Evolutionary conservation across 2,329 filamentous ascomycete genomes (phyloP).

Genomic region (Xylariaceae sp.): DNA sequence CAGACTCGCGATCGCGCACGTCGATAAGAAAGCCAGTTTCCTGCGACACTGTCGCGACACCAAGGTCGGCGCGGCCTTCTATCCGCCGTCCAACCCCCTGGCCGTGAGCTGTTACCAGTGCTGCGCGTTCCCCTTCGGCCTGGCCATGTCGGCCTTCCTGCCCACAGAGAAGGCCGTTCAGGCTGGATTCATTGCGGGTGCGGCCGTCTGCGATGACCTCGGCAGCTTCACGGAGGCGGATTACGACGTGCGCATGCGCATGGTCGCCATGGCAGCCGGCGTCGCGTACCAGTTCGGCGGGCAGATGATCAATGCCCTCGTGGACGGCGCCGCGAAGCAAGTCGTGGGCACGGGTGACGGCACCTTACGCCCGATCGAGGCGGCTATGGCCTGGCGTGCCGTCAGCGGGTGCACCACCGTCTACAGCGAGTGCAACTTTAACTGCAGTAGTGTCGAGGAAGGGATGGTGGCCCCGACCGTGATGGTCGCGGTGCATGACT

Average conservation of each 20-base stretch:
- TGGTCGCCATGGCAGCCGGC: slow-evolving; percentile 13
- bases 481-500: slow-evolving; percentile 15
- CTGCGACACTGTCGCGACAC: slow-evolving; percentile 11
- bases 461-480: slow-evolving; percentile 11
- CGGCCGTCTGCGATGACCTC: slow-evolving; percentile 17
- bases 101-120: slow-evolving; percentile 14
- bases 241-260: slow-evolving; percentile 15
- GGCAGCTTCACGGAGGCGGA: slow-evolving; percentile 13
- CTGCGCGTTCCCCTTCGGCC: slow-evolving; percentile 8
- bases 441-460: slow-evolving; percentile 5
- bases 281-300: slow-evolving; percentile 12
- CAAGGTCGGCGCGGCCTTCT: slow-evolving; percentile 13
- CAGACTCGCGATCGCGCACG: slow-evolving; percentile 12
- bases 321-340: slow-evolving; percentile 16
- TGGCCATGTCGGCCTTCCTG: slow-evolving; percentile 16
- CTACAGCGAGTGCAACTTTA: slow-evolving; percentile 16
- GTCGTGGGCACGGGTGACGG: slow-evolving; percentile 4
- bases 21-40: slow-evolving; percentile 19
- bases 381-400: slow-evolving; percentile 16
- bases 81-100: slow-evolving; percentile 15
- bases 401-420: slow-evolving; percentile 14
- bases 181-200: slow-evolving; percentile 14
- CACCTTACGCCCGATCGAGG: slow-evolving; percentile 3
- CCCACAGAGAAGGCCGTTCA: slow-evolving; percentile 8
- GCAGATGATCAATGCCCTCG: slow-evolving; percentile 6